These are phyloP conservation scores for Plasmodiophora brassicae DNA, from an alignment of 208 protist genomes.

Conservation along the genomic window DNA sequence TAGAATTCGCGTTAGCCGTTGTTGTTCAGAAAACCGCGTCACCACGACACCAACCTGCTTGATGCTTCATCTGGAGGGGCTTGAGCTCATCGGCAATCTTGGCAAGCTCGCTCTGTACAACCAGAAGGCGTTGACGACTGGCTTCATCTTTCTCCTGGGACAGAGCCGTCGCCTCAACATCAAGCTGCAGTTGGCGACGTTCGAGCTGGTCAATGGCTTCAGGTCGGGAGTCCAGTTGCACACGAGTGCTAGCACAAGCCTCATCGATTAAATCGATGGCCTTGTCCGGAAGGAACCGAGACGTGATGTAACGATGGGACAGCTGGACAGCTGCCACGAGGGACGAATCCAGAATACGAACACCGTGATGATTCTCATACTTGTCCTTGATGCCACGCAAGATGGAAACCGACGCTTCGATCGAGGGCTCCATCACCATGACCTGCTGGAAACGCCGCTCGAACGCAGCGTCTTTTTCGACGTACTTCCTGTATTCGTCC, in stretches of 20 bases:
- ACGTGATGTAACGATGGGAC: slow-evolving; percentile 85
- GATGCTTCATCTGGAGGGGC: not conserved
- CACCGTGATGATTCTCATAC: slow-evolving; percentile 73
- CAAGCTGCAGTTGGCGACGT: slow-evolving; percentile 54
- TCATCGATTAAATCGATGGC: slow-evolving; percentile 89
- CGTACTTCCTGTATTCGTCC: slow-evolving; percentile 67
- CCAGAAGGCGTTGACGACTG: slow-evolving; percentile 38
- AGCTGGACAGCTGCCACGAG: slow-evolving; percentile 71
- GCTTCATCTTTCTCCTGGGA: slow-evolving; percentile 53
- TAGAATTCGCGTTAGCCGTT: too few species aligned
- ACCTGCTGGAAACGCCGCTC: slow-evolving; percentile 93
- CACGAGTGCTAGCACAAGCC: slow-evolving; percentile 47
- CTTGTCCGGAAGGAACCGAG: slow-evolving; percentile 94
- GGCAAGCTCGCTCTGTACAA: slow-evolving; percentile 38
- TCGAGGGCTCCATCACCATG: slow-evolving; percentile 84
- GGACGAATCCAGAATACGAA: slow-evolving; percentile 70
- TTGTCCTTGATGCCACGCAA: slow-evolving; percentile 77
- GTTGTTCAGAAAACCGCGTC: not conserved
- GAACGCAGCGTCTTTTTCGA: slow-evolving; percentile 71
- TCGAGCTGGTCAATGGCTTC: slow-evolving; percentile 60
- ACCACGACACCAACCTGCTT: not conserved
- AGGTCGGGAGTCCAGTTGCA: slow-evolving; percentile 63
- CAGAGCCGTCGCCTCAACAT: slow-evolving; percentile 58
- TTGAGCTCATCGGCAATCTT: slow-evolving; percentile 46
- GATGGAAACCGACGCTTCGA: slow-evolving; percentile 93